A percentile compares a stretch with the other conserved stretches of the same genome.
Evolutionary conservation across 768 basidiomycete genomes (phyloP).

Genomic region (Mycena pura): DNA sequence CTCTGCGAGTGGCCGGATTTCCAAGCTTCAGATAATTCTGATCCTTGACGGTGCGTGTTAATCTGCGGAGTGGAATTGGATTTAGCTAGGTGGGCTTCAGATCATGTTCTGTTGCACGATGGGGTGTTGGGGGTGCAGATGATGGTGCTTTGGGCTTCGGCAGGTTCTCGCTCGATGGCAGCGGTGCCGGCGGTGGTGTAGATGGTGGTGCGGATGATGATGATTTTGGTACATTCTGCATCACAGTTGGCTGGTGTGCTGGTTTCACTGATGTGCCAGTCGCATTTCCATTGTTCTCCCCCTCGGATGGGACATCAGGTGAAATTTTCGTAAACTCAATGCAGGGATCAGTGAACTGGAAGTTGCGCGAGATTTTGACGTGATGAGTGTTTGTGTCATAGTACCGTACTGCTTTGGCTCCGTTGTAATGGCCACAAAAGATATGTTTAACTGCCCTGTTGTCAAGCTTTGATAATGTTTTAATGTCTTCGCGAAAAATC

Average conservation of each 20-base stretch:
- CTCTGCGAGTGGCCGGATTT: neutral
- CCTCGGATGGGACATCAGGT: no score
- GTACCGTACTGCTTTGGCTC: neutral
- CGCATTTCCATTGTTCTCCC: no score
- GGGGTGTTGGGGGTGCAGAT: no score
- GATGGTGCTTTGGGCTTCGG: neutral
- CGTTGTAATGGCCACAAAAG: slow-evolving; percentile 1
- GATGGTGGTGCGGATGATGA: no score
- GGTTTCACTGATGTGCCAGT: no score
- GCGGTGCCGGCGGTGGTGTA: no score
- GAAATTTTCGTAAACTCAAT: no score
- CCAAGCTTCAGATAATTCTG: neutral
- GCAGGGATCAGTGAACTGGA: no score
- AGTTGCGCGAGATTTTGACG: no score
- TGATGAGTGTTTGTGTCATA: neutral
- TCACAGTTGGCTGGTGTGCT: no score
- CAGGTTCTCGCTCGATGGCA: neutral
- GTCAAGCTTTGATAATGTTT: neutral
- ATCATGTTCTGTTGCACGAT: neutral
- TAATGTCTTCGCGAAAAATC: neutral
- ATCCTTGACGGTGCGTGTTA: neutral
- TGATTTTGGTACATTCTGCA: no score
- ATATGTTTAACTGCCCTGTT: neutral
- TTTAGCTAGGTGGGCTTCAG: neutral
- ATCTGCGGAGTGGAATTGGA: neutral